Conservation (phyloP, 352 stramenopile genomes). For the Pythium insidiosum region DNA sequence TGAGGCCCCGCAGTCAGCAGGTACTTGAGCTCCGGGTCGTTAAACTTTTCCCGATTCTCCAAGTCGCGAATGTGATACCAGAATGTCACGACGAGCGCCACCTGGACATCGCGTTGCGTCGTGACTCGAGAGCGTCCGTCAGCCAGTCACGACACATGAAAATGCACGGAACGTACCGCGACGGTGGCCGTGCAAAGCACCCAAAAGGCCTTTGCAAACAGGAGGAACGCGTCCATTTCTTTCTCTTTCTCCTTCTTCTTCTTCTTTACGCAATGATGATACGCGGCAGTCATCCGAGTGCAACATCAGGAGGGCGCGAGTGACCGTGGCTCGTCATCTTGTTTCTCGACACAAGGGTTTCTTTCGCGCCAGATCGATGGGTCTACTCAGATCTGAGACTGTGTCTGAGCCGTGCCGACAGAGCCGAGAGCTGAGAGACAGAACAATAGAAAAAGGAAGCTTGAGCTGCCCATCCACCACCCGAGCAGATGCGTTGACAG, state of each 20-base stretch:
- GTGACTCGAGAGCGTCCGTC: neutral
- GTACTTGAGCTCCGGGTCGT: slow-evolving; percentile 51
- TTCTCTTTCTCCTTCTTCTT: no score
- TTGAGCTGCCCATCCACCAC: neutral
- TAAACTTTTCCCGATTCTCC: slow-evolving; percentile 21
- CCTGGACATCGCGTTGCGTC: slow-evolving; percentile 10
- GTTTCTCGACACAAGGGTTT: no score
- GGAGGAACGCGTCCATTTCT: no score
- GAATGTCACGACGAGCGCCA: slow-evolving; percentile 30
- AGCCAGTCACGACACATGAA: neutral
- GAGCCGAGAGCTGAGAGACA: neutral
- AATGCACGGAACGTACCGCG: neutral
- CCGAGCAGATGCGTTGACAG: neutral
- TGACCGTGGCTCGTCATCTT: no score
- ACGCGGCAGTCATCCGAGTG: no score
- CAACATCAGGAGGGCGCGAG: no score
- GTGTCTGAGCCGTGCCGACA: neutral
- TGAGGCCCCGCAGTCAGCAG: slow-evolving; percentile 37
- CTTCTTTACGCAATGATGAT: no score
- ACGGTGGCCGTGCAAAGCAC: no score
- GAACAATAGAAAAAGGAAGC: neutral
- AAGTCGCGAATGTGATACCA: slow-evolving; percentile 45
- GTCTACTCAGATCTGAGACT: no score
- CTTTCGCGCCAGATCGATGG: no score
- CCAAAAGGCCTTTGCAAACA: no score